Evolutionary conservation across 805 yeast species (phyloP).

Genomic region (Teunomyces barrocoloradensis): DNA sequence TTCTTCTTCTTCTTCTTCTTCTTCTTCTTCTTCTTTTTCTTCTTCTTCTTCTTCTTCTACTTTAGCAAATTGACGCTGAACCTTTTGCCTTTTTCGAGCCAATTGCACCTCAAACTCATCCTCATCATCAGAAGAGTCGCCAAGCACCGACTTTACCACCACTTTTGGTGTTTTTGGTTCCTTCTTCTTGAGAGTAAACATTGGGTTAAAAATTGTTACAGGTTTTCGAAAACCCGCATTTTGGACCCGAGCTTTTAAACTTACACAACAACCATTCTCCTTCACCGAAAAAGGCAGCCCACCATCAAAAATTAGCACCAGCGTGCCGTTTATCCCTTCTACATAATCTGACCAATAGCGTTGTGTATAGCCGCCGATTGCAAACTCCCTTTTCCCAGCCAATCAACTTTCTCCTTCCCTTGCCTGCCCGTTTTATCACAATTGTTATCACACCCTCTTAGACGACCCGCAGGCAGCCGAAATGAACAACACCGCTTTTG

Average conservation of each 20-base stretch:
- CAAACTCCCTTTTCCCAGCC: too few species aligned
- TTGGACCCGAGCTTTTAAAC: not conserved
- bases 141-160: not conserved
- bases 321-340: not conserved
- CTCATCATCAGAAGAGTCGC: not conserved
- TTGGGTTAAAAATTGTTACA: slow-evolving; percentile 28
- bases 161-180: slow-evolving; percentile 1
- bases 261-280: not conserved
- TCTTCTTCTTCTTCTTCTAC: not conserved
- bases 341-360: not conserved
- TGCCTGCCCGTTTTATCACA: too few species aligned
- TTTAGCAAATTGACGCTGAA: not conserved
- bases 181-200: slow-evolving; percentile 22
- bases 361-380: not conserved
- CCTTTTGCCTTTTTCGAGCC: not conserved
- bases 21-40: not conserved
- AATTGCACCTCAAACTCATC: not conserved
- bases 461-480: not conserved
- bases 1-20: not conserved
- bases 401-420: too few species aligned
- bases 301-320: not conserved
- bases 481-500: slow-evolving; percentile 43
- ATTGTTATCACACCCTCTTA: not conserved
- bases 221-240: not conserved
- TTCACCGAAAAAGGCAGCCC: too few species aligned